Percentiles rank a stretch among this genome's conserved stretches.
phyloP scores from a whole-genome alignment of 2,329 filamentous ascomycete genomes.

The Sclerotinia borealis region DNA sequence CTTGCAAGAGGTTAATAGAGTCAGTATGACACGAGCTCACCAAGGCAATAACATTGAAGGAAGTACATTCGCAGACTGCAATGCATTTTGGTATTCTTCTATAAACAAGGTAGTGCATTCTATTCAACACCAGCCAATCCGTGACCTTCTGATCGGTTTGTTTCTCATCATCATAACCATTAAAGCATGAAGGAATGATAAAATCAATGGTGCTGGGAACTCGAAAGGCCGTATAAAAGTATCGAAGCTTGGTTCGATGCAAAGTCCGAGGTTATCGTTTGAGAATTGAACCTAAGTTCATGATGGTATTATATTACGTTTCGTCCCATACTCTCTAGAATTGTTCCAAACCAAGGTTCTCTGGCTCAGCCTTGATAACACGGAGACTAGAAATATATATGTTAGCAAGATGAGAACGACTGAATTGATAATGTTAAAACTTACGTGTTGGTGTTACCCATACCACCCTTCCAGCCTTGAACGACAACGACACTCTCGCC shows the following conservation, averaged over 20 bases:
- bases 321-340: not conserved
- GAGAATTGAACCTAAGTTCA: slow-evolving; percentile 2
- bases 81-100: slow-evolving; percentile 10
- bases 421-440: not conserved
- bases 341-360: slow-evolving; percentile 24
- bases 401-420: not conserved
- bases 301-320: not conserved
- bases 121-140: slow-evolving; percentile 5
- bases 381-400: slow-evolving; percentile 24
- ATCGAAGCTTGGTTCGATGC: slow-evolving; percentile 3
- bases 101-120: slow-evolving; percentile 3
- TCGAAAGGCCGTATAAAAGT: not conserved
- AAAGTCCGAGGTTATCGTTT: not conserved
- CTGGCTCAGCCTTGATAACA: slow-evolving; percentile 32
- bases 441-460: slow-evolving; percentile 81
- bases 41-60: not conserved
- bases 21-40: not conserved
- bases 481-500: slow-evolving; percentile 77
- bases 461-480: slow-evolving; percentile 85
- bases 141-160: not conserved
- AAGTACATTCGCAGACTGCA: not conserved
- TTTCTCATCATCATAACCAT: slow-evolving; percentile 10
- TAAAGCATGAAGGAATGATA: slow-evolving; percentile 1
- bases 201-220: not conserved
- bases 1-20: not conserved